Conservation (phyloP, 78 protist species). For the Dictyostelium intermedium region DNA sequence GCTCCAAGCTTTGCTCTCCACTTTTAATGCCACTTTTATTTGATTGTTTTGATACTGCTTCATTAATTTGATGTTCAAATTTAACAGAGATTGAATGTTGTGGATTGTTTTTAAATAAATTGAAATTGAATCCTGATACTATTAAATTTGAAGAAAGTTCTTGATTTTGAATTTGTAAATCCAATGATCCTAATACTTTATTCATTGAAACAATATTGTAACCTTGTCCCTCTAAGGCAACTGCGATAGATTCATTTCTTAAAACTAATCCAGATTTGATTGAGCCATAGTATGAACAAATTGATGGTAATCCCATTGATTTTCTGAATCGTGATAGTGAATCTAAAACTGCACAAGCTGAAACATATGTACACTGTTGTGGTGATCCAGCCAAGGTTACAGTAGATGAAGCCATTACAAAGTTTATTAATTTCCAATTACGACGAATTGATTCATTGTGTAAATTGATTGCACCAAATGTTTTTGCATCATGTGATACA, state of each 20-base stretch:
- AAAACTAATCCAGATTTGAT: constrained; percentile 12
- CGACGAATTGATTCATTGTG: constrained; percentile 23
- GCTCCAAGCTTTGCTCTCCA: background rate
- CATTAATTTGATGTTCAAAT: background rate
- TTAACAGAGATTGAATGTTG: background rate
- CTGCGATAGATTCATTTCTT: background rate
- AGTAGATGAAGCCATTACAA: constrained; percentile 72
- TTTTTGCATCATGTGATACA: constrained; percentile 41
- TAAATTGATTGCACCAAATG: constrained; percentile 72
- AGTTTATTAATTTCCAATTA: constrained; percentile 1
- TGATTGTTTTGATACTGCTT: background rate
- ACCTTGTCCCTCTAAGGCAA: background rate
- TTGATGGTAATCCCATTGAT: constrained; percentile 8
- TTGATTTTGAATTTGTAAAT: background rate
- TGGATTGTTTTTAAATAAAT: background rate
- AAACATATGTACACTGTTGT: constrained; percentile 77
- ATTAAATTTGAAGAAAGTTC: too few species aligned
- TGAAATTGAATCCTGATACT: background rate
- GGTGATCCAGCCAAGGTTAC: constrained; percentile 29
- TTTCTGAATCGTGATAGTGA: constrained; percentile 43
- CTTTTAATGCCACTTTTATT: background rate
- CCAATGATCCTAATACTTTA: background rate
- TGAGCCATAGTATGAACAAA: background rate
- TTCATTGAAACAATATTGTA: background rate
- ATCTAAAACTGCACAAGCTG: constrained; percentile 84